Evolutionary conservation across 176 grass and related monocot genomes (phyloP).

Genomic region (Themeda triandra): DNA sequence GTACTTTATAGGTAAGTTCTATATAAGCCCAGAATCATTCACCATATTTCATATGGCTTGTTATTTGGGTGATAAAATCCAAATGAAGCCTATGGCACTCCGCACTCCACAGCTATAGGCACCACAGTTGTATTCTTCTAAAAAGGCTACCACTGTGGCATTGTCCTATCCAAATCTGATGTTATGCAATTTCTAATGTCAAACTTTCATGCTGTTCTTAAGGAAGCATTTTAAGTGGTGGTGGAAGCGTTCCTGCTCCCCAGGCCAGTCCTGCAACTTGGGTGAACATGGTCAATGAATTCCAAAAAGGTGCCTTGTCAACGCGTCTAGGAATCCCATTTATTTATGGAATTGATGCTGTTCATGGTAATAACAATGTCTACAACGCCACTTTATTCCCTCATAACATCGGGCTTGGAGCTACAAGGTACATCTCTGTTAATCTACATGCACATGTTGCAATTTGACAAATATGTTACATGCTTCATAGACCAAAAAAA

Average conservation of each 20-base stretch:
- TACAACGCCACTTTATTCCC: conserved; percentile 96
- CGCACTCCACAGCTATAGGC: background rate
- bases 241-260: conserved; percentile 88
- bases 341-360: conserved; percentile 98
- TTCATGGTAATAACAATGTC: conserved; percentile 98
- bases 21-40: background rate
- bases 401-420: conserved; percentile 94
- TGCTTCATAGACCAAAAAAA: background rate
- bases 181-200: conserved; percentile 18
- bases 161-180: background rate
- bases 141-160: background rate
- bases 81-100: background rate
- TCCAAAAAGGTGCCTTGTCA: conserved; percentile 85
- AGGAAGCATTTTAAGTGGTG: conserved; percentile 96
- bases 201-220: conserved; percentile 3
- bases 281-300: conserved; percentile 95
- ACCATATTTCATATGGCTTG: background rate
- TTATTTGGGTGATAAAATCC: background rate
- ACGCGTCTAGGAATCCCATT: conserved; percentile 89
- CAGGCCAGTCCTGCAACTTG: conserved; percentile 75
- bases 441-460: background rate
- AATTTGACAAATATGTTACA: background rate
- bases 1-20: conserved; percentile 79
- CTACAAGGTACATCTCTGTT: conserved; percentile 71
- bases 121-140: background rate